phyloP scores from a whole-genome alignment of 176 grass and related monocot species.

The Aegilops bicornis region DNA sequence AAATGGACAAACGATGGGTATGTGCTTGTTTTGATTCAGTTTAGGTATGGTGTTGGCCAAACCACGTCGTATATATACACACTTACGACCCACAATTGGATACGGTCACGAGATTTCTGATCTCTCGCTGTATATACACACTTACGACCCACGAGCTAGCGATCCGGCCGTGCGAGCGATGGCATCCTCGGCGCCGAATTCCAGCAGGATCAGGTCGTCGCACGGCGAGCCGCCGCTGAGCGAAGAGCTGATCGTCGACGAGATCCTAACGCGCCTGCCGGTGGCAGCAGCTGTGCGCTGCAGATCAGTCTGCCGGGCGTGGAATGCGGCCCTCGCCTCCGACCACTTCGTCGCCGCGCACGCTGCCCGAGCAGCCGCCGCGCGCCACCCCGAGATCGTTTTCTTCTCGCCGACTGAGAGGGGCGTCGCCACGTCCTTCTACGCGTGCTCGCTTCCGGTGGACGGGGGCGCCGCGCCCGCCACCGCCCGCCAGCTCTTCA shows the following conservation, averaged over 20 bases:
- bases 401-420: neutral
- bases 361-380: neutral
- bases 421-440: neutral
- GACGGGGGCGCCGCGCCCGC: no score
- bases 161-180: neutral
- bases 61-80: no score
- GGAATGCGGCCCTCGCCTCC: neutral
- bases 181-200: neutral
- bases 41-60: no score
- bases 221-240: neutral
- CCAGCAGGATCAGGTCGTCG: neutral
- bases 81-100: no score
- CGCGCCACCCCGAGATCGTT: neutral
- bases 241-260: neutral
- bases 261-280: conserved; percentile 1
- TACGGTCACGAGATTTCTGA: no score
- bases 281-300: neutral
- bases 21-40: no score
- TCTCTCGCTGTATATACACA: no score
- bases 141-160: no score
- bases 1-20: no score
- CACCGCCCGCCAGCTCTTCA: neutral
- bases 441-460: neutral
- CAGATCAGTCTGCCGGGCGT: neutral
- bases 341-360: neutral